phyloP scores from a whole-genome alignment of 352 stramenopile species.

The Phytophthora uliginosa region DNA sequence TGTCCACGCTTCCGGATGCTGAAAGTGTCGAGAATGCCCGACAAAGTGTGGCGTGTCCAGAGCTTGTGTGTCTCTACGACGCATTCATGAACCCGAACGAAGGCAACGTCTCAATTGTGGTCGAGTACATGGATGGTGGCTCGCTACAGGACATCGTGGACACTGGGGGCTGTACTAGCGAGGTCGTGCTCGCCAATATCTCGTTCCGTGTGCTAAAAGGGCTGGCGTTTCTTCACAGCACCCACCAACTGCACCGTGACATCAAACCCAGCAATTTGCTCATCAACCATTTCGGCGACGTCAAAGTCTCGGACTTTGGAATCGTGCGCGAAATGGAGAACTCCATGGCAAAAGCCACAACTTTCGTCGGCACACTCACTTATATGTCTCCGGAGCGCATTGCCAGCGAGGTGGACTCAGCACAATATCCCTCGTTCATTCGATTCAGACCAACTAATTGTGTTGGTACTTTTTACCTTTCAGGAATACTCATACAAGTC shows the following conservation, averaged over 20 bases:
- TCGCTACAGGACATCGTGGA: slow-evolving; percentile 95
- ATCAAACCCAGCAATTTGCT: slow-evolving; percentile 97
- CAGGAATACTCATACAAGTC: slow-evolving; percentile 91
- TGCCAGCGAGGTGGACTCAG: slow-evolving; percentile 68
- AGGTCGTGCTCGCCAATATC: slow-evolving; percentile 92
- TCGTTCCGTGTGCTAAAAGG: slow-evolving; percentile 89
- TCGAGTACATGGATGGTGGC: slow-evolving; percentile 97
- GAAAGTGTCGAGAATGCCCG: slow-evolving; percentile 40
- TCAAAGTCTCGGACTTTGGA: slow-evolving; percentile 92
- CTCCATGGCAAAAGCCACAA: slow-evolving; percentile 88
- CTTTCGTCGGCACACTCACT: slow-evolving; percentile 93
- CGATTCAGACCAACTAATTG: background rate
- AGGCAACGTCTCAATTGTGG: slow-evolving; percentile 94
- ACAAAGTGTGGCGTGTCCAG: slow-evolving; percentile 71
- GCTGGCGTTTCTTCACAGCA: slow-evolving; percentile 91
- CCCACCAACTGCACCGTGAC: slow-evolving; percentile 94
- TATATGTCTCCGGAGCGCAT: slow-evolving; percentile 97
- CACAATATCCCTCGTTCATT: background rate
- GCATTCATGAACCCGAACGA: slow-evolving; percentile 95
- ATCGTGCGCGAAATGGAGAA: slow-evolving; percentile 90
- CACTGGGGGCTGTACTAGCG: slow-evolving; percentile 86
- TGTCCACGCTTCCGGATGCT: slow-evolving; percentile 74
- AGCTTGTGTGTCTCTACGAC: slow-evolving; percentile 95
- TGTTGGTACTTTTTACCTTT: slow-evolving; percentile 1
- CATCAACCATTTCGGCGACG: slow-evolving; percentile 92